Base-by-base conservation (phyloP, 441 rosid genomes). In the Pelargonium citronellum region DNA sequence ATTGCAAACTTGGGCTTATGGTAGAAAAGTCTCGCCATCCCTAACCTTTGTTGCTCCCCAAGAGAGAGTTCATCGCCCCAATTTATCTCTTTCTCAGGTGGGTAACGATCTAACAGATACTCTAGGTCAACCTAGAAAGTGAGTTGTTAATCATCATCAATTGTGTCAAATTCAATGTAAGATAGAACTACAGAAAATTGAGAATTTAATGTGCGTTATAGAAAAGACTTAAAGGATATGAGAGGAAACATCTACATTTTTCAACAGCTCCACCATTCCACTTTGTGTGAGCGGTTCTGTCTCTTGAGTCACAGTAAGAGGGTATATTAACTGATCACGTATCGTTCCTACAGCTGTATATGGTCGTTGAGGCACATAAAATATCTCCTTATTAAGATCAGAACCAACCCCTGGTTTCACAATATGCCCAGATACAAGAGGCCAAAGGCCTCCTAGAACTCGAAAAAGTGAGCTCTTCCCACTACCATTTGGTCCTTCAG, bases 381-480 rank as follows among this genome's bases (percentile, higher is more conserved):
- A 93, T 15, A 96, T 93, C 86, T 96, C 99, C 79, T 93, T 93
- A 71, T 96, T 93, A 70, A 96, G 97, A 83, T 96, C 96, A 74
- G 98, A 93, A 82, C 99, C 99, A 73, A 93, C 87, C 49, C 99
- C 98, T n/a, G 99, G 99, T 83, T 93, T 96, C 69, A 89, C 91
- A 71, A 96, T 96, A 80, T 85, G 90, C 67, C 99, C 99, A 71
- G 97, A 85, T 20, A 91, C 91, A 73, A 96, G 79, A 19, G 99
- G 99, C 99, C 99, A 96, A 73, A 96, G 90, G 69, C 99, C 99
- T 78, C 99, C 98, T 72, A 96, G 82, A 79, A 96, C 99, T 68
- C 99, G 92, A 79, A 96, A 96, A 75, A 96, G 99, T 17, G 99
- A 96, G 83, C 99, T 96, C 84, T 96, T 96, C 70, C 99, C 99